Evolutionary conservation across 2,329 filamentous ascomycete genomes (phyloP), one percentile per base, ranked within the genome.

Genomic region (Neofusicoccum sp.): DNA sequence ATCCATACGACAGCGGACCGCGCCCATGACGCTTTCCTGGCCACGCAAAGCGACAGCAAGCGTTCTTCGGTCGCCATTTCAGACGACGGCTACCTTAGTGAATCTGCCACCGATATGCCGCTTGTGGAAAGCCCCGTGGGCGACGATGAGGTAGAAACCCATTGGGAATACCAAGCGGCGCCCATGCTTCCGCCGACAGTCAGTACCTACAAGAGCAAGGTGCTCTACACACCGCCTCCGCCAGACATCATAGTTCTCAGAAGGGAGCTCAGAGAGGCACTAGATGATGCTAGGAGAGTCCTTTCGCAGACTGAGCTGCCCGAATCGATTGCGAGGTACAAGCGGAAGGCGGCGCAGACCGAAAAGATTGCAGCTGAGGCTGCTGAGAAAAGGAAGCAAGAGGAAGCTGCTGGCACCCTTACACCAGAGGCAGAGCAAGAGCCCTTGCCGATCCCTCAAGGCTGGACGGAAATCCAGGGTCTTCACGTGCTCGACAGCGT

Each of bases 121-220:
- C 67, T 84, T 43, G 77, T 81, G 1, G 82, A 84, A 60, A 86
- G 84, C 63, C 85, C 85, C 11, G 78, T 83, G 36, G 61, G 37
- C 37, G 60, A 50, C 7, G 16, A 62, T 4, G 81, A 83, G n/a
- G 79, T 81, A 29, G 80, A 80, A 7, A 73, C 74, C 41, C 73
- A 77, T 65, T 76, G 73, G 54, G 79, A 87, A 47, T 85, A 88
- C 60, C 85, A 86, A 71, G 82, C 83, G 22, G 90, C 92, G 64
- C 85, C 87, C 34, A 94, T 99, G 87, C 87, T 97, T 3, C 94
- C 95, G n/a, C 95, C 95, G 0, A 99, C 95, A 0, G 92, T 94
- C 44, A 97, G 93, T 83, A 99, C 95, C 3, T 99, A 98, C 77
- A 93, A 91, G 68, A 88, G 93, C 71, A 89, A 90, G 69, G 89